Conservation (phyloP, 352 stramenopile species). For the Phytopythium boreale region DNA sequence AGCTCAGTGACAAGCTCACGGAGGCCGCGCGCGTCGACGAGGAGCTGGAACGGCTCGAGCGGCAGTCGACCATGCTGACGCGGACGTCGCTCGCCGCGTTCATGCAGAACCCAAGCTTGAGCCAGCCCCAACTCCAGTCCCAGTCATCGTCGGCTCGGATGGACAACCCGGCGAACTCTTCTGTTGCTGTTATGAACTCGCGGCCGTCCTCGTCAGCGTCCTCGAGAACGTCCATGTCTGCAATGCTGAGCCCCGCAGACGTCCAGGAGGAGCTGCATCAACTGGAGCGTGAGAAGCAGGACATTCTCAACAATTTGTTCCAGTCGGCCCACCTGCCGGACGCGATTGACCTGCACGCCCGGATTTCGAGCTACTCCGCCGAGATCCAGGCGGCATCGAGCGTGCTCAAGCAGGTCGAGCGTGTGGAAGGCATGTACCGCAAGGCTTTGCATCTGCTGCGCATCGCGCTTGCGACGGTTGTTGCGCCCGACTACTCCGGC, state of each 20-base stretch:
- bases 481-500: slow-evolving; percentile 68
- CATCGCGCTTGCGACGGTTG: slow-evolving; percentile 61
- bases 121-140: neutral
- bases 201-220: neutral
- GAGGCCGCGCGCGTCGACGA: slow-evolving; percentile 65
- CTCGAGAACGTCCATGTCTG: slow-evolving; percentile 1
- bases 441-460: slow-evolving; percentile 74
- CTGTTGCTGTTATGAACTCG: neutral
- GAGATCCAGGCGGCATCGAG: slow-evolving; percentile 78
- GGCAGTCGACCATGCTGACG: slow-evolving; percentile 60
- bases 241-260: slow-evolving; percentile 23
- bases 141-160: neutral
- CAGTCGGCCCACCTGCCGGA: slow-evolving; percentile 53
- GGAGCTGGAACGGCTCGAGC: slow-evolving; percentile 60
- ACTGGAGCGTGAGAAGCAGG: slow-evolving; percentile 70
- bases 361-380: slow-evolving; percentile 67
- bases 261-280: slow-evolving; percentile 56
- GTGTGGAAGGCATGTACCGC: slow-evolving; percentile 64
- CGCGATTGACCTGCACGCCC: slow-evolving; percentile 65
- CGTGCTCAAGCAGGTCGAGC: slow-evolving; percentile 76
- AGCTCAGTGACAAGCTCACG: slow-evolving; percentile 69
- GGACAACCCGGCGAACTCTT: neutral
- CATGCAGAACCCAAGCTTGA: slow-evolving; percentile 12
- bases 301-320: slow-evolving; percentile 67
- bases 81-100: slow-evolving; percentile 50